Conservation (phyloP, 2,329 filamentous ascomycete species). For the Akanthomyces dipterigenus region DNA sequence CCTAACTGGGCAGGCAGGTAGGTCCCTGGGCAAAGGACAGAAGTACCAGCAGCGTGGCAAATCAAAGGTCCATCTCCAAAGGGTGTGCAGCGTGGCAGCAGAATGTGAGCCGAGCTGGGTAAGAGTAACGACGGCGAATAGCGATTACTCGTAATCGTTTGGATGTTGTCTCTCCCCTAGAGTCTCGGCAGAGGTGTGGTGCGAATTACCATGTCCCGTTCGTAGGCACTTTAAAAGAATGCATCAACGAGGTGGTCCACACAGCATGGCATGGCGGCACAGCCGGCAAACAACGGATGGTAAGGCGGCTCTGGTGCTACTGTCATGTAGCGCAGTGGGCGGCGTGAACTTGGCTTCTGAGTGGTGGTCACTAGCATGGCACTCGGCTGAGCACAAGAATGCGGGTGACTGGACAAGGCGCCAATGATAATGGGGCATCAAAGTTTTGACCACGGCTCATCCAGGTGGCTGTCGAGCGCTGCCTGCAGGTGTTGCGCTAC, state of each 20-base stretch:
- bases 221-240: not conserved
- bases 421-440: not conserved
- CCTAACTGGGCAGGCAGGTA: slow-evolving; percentile 9
- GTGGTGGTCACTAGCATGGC: not conserved
- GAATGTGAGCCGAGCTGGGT: not conserved
- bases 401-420: slow-evolving; percentile 3
- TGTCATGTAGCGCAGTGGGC: not conserved
- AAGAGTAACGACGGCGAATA: not conserved
- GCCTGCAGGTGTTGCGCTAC: not conserved
- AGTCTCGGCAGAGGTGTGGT: not conserved
- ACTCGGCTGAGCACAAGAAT: slow-evolving; percentile 4
- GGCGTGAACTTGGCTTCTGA: not conserved
- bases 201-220: not conserved
- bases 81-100: not conserved
- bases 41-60: not conserved
- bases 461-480: not conserved
- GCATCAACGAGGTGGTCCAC: not conserved
- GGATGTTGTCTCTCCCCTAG: not conserved
- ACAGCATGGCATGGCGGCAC: not conserved
- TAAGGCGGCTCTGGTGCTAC: not conserved
- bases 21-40: not conserved
- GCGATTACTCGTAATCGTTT: not conserved
- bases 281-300: not conserved
- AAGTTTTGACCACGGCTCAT: not conserved
- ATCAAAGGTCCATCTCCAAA: not conserved